A percentile compares a stretch with the other conserved stretches of the same genome.
These are phyloP conservation scores for Neonothopanus nambi DNA, from an alignment of 1,284 basidiomycete species.

Conservation along the genomic window DNA sequence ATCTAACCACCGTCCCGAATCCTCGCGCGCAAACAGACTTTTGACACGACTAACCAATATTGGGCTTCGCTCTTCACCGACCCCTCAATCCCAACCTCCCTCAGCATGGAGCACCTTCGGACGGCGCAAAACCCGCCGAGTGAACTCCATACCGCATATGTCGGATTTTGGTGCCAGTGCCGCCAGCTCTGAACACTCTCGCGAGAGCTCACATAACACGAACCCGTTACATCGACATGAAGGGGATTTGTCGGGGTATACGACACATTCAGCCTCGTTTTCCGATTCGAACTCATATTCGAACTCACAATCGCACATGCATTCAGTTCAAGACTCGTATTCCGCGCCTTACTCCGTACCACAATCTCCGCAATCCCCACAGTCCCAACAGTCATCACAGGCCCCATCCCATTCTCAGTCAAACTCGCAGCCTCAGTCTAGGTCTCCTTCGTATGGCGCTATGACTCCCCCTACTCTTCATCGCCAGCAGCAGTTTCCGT, in stretches of 20 bases:
- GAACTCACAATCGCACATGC: neutral
- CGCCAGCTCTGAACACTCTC: slow-evolving; percentile 6
- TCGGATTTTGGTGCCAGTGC: slow-evolving; percentile 9
- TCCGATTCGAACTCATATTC: neutral
- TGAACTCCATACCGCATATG: slow-evolving; percentile 10
- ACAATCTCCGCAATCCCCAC: neutral
- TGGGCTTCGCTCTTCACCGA: slow-evolving; percentile 4
- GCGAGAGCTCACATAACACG: slow-evolving; percentile 1
- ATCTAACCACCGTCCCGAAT: slow-evolving; percentile 1
- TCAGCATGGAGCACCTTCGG: slow-evolving; percentile 15
- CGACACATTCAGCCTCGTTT: neutral
- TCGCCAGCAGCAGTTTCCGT: neutral
- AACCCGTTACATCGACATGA: neutral
- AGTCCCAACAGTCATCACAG: too few species aligned
- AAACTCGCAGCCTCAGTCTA: neutral
- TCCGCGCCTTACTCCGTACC: too few species aligned
- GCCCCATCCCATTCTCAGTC: too few species aligned
- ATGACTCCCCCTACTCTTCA: neutral
- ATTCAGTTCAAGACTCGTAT: neutral
- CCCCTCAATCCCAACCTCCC: slow-evolving; percentile 2
- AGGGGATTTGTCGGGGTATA: too few species aligned
- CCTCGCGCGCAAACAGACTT: slow-evolving; percentile 8
- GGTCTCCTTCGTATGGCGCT: neutral
- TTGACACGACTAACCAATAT: slow-evolving; percentile 4
- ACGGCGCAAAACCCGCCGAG: slow-evolving; percentile 2